Conservation (phyloP, 257 asterid genomes). For the Coffea canephora region DNA sequence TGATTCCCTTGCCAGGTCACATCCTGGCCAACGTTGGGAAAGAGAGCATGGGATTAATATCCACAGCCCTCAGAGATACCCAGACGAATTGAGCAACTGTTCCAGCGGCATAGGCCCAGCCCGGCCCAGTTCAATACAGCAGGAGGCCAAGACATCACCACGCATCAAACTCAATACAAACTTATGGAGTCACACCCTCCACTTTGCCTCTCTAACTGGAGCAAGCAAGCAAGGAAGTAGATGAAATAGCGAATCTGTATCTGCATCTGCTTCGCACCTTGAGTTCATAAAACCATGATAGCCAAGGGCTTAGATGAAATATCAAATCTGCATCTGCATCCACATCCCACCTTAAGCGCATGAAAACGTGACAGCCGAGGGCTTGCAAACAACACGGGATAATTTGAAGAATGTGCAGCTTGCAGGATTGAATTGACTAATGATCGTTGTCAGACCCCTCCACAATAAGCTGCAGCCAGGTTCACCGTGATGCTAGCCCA, state of each 20-base stretch:
- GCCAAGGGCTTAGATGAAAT: not conserved
- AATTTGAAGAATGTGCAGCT: not conserved
- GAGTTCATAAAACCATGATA: not conserved
- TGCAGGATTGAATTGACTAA: not conserved
- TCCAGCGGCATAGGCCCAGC: not conserved
- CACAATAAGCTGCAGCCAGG: conserved; percentile 9
- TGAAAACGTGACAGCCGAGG: not conserved
- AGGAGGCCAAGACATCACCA: not conserved
- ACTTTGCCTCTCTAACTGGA: not conserved
- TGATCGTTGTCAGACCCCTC: not conserved
- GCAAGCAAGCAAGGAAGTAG: not conserved
- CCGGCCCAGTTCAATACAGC: not conserved
- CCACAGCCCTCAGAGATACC: not conserved
- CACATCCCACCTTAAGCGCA: not conserved
- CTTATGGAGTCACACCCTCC: not conserved
- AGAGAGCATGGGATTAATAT: not conserved
- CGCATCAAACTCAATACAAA: not conserved
- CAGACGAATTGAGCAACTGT: not conserved
- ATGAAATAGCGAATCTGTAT: not conserved
- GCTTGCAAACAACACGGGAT: not conserved
- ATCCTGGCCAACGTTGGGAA: too few species aligned
- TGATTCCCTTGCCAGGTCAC: not conserved
- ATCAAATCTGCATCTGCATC: not conserved
- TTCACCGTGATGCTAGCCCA: conserved; percentile 44
- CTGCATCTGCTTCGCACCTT: not conserved